A percentile compares a stretch with the other conserved stretches of the same genome.
Evolutionary conservation across 2,329 filamentous ascomycete genomes (phyloP).

Genomic region (Drechslerella stenobrocha): DNA sequence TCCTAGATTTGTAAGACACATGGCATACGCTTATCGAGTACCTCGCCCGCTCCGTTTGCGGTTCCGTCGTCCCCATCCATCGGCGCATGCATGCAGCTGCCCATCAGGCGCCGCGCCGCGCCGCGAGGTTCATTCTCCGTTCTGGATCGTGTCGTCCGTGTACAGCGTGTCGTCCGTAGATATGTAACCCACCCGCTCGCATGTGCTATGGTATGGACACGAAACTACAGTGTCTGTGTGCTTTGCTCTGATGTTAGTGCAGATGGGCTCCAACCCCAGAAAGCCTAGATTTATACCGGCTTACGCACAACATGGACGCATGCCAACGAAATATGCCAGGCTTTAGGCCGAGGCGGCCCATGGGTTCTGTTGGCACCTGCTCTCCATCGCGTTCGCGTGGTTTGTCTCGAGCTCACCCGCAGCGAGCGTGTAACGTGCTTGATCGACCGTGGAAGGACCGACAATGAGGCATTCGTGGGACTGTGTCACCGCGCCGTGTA

Average conservation of each 20-base stretch:
- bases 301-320: not conserved
- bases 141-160: slow-evolving; percentile 17
- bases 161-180: slow-evolving; percentile 22
- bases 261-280: not conserved
- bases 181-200: slow-evolving; percentile 3
- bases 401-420: slow-evolving; percentile 14
- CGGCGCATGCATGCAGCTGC: slow-evolving; percentile 25
- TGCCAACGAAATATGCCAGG: not conserved
- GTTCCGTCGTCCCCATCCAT: slow-evolving; percentile 7
- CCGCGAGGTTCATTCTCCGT: slow-evolving; percentile 8
- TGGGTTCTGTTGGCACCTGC: not conserved
- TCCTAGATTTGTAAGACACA: slow-evolving; percentile 40
- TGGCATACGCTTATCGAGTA: slow-evolving; percentile 1
- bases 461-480: not conserved
- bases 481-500: not conserved
- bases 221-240: slow-evolving; percentile 12
- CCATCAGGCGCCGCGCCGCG: slow-evolving; percentile 10
- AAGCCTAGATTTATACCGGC: not conserved
- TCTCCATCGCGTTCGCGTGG: slow-evolving; percentile 25
- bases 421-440: not conserved
- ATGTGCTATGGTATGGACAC: slow-evolving; percentile 1
- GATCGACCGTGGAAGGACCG: not conserved
- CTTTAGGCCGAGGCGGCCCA: not conserved
- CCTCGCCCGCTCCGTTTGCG: not conserved
- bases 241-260: slow-evolving; percentile 4